Evolutionary conservation across 345 rosid species (phyloP), one percentile per base, ranked within the genome.

Genomic region (Syzygium grande): DNA sequence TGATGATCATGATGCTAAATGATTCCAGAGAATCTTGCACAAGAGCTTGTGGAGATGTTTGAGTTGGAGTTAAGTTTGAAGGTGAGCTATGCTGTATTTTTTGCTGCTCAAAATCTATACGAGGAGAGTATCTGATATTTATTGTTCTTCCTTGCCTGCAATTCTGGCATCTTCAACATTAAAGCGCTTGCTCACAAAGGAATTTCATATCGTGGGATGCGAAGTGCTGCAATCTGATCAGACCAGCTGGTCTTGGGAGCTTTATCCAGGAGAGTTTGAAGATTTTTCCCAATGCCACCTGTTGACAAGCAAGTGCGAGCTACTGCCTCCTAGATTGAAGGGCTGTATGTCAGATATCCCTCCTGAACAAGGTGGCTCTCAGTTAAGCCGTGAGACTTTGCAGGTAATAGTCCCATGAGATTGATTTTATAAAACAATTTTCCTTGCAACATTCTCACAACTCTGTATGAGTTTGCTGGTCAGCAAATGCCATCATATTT

Each of bases 41-140:
- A 92, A 85, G 99, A 96, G 92, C 90, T 95, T 86, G 93, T 95
- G 87, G 94, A 92, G 89, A 96, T 96, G 98, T 98, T 94, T 90
- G 86, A 87, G 89, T 91, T 89, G 51, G 98, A 98, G 88, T 91
- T 98, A 52, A 93, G 84, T 92, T 88, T 95, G 90, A 98, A 98
- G 97, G 99, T 95, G 89, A 85, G 84, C 34, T 68, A 49, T 52
- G 73, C 10, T 27, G 9, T 68, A 22, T 8, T 61, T 51, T 56
- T 86, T 25, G 52, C 61, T 38, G 43, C 63, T 27, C 30, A 51
- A 51, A 79, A 46, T 80, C 19, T 15, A 22, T n/a, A 38, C 8
- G 1, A 38, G 59, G 25, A 65, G n/a, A 14, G 41, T 23, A 23
- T 73, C 84, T 85, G 43, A 49, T 56, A 25, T 61, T 49, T 51